These are phyloP conservation scores for Globisporangium camurandrum DNA, from an alignment of 352 stramenopile genomes.

Conservation along the genomic window DNA sequence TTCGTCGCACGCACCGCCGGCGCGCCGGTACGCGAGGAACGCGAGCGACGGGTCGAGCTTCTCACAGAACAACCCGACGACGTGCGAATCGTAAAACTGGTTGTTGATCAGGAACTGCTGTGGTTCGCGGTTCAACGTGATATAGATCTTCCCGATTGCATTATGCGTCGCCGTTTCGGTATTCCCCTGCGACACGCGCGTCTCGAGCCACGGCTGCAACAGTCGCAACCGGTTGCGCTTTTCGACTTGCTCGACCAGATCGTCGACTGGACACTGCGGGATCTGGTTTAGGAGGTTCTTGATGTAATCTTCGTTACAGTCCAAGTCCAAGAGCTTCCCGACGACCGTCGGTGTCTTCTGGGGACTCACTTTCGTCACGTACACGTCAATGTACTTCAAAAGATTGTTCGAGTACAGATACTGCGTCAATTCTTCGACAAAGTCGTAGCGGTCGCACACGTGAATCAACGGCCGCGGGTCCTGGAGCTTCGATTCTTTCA, in stretches of 20 bases:
- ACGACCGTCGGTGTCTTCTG: conserved; percentile 98
- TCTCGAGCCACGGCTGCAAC: conserved; percentile 99
- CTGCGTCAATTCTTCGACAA: conserved; percentile 99
- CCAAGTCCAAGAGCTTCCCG: conserved; percentile 97
- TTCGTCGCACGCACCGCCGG: conserved; percentile 97
- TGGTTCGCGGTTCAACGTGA: conserved; percentile 99
- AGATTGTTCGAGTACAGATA: conserved; percentile 99
- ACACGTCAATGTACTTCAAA: conserved; percentile 99
- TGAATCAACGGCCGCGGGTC: conserved; percentile 99
- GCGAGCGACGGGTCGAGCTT: conserved; percentile 98
- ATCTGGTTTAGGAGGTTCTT: conserved; percentile 99
- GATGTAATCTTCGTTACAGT: conserved; percentile 99
- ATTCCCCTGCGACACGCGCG: conserved; percentile 97
- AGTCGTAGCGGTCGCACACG: conserved; percentile 99
- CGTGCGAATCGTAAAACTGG: conserved; percentile 99
- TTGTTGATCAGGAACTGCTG: conserved; percentile 99
- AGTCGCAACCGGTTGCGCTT: conserved; percentile 98
- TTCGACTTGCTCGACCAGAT: conserved; percentile 98
- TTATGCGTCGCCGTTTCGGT: conserved; percentile 99
- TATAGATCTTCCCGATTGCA: conserved; percentile 99
- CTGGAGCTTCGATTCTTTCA: conserved; percentile 99
- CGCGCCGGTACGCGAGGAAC: conserved; percentile 99
- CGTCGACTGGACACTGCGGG: conserved; percentile 91
- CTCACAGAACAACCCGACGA: conserved; percentile 99
- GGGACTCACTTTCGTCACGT: conserved; percentile 96